Evolutionary conservation across 2,329 filamentous ascomycete genomes (phyloP), one percentile per base, ranked within the genome.

Genomic region (Xylaria sp.): DNA sequence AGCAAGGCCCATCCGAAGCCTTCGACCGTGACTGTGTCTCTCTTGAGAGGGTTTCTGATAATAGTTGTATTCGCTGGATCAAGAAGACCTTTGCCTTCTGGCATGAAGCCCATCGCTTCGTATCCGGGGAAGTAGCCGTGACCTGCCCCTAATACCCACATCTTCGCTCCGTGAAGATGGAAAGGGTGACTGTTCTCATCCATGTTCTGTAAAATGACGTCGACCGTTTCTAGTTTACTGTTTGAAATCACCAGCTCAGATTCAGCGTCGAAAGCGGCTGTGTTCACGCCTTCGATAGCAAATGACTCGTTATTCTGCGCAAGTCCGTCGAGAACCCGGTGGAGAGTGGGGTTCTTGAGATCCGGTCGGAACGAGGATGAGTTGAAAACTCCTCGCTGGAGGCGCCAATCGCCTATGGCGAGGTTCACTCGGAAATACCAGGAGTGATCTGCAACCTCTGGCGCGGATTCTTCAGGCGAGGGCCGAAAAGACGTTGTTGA

Each of bases 151-250:
- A 81, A 76, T 20, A 89, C 82, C 78, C 88, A 89, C 79, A 90
- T 88, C 70, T 84, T 83, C 72, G 87, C 83, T 4, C 89, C 89
- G 77, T 92, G 91, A 1, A 92, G 80, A 79, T 92, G 90, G 82
- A 91, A 90, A 0, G 90, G 90, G 73, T 90, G 88, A 65, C 86
- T 89, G 58, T 89, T 74, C 81, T 84, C 83, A 70, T 91, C 88
- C 69, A 88, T 83, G 74, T 90, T 91, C 78, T 90, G 89, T 3
- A 91, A 81, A 41, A 90, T 79, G 41, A 91, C 81, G 73, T 90
- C 88, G 28, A 91, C 82, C 8, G 87, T 83, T 69, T 84, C 80
- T 34, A 82, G 73, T 23, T 76, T 79, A 61, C 83, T 84, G 66
- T 89, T 84, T 32, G 86, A 82, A 39, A 92, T 83, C 3, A 92